These are phyloP conservation scores for Coffea eugenioides DNA, from an alignment of 257 asterid species.

Conservation along the genomic window DNA sequence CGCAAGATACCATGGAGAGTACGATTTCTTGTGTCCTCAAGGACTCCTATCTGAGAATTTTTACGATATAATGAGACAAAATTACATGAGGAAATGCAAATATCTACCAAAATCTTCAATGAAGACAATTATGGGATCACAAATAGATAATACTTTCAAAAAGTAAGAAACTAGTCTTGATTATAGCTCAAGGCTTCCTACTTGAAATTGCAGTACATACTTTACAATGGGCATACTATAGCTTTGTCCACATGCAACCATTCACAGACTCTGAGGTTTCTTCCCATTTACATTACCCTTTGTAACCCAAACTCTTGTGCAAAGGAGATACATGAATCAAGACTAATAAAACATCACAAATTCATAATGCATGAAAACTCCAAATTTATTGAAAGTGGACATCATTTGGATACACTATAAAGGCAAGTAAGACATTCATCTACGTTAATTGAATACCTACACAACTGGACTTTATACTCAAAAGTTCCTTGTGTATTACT, in stretches of 20 bases:
- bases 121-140: not conserved
- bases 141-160: not conserved
- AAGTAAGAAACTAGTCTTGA: not conserved
- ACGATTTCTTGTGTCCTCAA: slow-evolving; percentile 93
- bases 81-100: not conserved
- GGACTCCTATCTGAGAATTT: slow-evolving; percentile 72
- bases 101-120: not conserved
- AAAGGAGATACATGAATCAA: too few relatives aligned
- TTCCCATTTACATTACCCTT: not conserved
- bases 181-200: not conserved
- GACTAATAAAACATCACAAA: not conserved
- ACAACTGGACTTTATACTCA: not conserved
- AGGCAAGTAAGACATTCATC: not conserved
- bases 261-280: not conserved
- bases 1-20: slow-evolving; percentile 91
- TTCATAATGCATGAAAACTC: not conserved
- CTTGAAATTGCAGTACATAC: not conserved
- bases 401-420: not conserved
- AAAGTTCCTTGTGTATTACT: not conserved
- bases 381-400: not conserved
- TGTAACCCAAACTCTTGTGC: not conserved
- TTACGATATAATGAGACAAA: not conserved
- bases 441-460: not conserved
- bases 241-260: not conserved
- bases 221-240: not conserved